These are phyloP conservation scores for Aureobasidium sp. DNA, from an alignment of 2,329 filamentous ascomycete species.

Conservation along the genomic window DNA sequence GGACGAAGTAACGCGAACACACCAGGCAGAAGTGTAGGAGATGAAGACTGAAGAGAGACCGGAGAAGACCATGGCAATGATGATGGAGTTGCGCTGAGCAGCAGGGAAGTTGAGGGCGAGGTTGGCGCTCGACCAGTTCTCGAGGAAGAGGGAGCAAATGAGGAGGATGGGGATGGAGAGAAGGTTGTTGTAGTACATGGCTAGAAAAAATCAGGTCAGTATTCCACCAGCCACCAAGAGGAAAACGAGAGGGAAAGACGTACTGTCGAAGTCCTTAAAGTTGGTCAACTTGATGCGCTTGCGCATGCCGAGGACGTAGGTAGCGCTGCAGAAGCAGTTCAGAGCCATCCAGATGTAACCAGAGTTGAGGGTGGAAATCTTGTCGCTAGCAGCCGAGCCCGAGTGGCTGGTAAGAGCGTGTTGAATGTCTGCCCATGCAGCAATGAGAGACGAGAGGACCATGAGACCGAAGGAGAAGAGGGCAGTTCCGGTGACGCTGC, in stretches of 20 bases:
- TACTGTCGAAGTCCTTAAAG: constrained; percentile 99
- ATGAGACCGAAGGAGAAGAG: constrained; percentile 94
- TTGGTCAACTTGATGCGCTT: constrained; percentile 99
- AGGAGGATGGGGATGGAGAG: constrained; percentile 90
- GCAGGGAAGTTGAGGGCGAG: constrained; percentile 78
- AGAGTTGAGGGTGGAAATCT: constrained; percentile 82
- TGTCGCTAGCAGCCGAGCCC: constrained; percentile 49
- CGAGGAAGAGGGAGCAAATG: constrained; percentile 68
- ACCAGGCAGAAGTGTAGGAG: constrained; percentile 99
- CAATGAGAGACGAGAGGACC: constrained; percentile 89
- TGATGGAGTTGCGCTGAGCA: constrained; percentile 69
- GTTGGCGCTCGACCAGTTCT: constrained; percentile 89
- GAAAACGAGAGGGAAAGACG: constrained; percentile 33
- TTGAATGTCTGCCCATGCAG: constrained; percentile 95
- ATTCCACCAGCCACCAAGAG: not conserved
- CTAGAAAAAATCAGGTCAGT: constrained; percentile 38
- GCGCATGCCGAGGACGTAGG: constrained; percentile 86
- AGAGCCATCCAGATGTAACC: constrained; percentile 97
- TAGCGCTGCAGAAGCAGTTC: constrained; percentile 90
- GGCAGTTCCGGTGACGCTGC: constrained; percentile 76
- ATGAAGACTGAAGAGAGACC: constrained; percentile 93
- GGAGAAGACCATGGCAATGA: constrained; percentile 87
- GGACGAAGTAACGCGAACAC: constrained; percentile 91
- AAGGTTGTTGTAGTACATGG: constrained; percentile 99
- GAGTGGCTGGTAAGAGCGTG: constrained; percentile 52